These are phyloP conservation scores for Orychophragmus violaceus DNA, from an alignment of 345 rosid genomes.

Conservation along the genomic window DNA sequence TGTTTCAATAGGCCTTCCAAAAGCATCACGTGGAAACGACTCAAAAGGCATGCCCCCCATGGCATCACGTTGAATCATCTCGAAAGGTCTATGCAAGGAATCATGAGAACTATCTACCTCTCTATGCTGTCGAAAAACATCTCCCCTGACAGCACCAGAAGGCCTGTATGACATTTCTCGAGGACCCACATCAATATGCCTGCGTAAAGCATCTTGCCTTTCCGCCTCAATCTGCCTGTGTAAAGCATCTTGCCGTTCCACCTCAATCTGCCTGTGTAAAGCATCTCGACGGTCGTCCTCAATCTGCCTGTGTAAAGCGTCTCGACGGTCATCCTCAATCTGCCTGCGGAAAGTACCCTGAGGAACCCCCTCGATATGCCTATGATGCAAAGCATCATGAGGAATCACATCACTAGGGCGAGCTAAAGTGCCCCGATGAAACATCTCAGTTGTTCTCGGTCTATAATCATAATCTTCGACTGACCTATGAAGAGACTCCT, in stretches of 20 bases:
- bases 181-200: constrained; percentile 20
- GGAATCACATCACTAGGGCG: constrained; percentile 23
- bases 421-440: constrained; percentile 2
- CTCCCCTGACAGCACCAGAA: constrained; percentile 22
- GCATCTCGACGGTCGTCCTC: neutral
- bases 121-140: constrained; percentile 13
- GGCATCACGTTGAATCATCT: constrained; percentile 28
- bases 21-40: constrained; percentile 13
- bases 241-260: neutral
- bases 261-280: constrained; percentile 14
- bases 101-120: constrained; percentile 27
- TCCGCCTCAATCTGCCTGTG: constrained; percentile 9
- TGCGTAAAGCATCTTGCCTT: constrained; percentile 4
- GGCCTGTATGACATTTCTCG: constrained; percentile 27
- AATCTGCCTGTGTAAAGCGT: neutral
- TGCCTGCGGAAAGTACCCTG: constrained; percentile 11
- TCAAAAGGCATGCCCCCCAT: constrained; percentile 18
- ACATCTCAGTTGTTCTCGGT: constrained; percentile 2
- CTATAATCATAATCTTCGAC: constrained; percentile 29
- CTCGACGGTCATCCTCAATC: neutral
- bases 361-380: constrained; percentile 22
- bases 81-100: constrained; percentile 22
- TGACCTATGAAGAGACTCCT: constrained; percentile 32
- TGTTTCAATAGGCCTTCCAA: constrained; percentile 19
- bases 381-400: constrained; percentile 22